These are phyloP conservation scores for Xylariaceae sp. DNA, from an alignment of 2,329 filamentous ascomycete genomes.

Conservation along the genomic window DNA sequence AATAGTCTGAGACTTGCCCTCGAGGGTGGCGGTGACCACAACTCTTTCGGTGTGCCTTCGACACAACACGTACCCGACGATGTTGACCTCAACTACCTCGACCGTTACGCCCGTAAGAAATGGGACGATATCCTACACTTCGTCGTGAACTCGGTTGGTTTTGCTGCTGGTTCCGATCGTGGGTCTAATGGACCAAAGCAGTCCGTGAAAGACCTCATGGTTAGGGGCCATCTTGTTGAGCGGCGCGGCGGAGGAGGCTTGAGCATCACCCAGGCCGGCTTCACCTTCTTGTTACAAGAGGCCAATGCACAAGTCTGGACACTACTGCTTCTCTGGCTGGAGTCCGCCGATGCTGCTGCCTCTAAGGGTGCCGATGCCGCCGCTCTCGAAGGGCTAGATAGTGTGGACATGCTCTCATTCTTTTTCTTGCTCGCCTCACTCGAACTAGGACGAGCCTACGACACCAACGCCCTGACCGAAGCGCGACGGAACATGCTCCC, in stretches of 20 bases:
- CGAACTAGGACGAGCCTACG: slow-evolving; percentile 87
- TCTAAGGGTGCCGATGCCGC: slow-evolving; percentile 31
- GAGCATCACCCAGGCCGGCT: slow-evolving; percentile 86
- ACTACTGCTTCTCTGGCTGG: slow-evolving; percentile 86
- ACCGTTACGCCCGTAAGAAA: slow-evolving; percentile 79
- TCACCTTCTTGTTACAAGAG: slow-evolving; percentile 91
- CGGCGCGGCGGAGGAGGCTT: slow-evolving; percentile 46
- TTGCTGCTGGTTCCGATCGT: slow-evolving; percentile 34
- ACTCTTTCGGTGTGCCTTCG: slow-evolving; percentile 87
- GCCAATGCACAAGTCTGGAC: slow-evolving; percentile 98
- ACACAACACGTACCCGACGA: slow-evolving; percentile 57
- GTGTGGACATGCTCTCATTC: slow-evolving; percentile 91
- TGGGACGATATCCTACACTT: slow-evolving; percentile 97
- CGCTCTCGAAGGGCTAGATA: slow-evolving; percentile 64
- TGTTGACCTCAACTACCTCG: slow-evolving; percentile 69
- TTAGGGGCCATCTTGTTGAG: slow-evolving; percentile 77
- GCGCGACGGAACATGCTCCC: slow-evolving; percentile 86
- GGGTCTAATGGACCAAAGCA: slow-evolving; percentile 57
- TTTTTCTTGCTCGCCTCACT: slow-evolving; percentile 92
- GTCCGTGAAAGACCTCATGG: slow-evolving; percentile 79
- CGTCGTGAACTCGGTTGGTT: slow-evolving; percentile 75
- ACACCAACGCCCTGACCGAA: slow-evolving; percentile 75
- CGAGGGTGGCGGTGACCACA: slow-evolving; percentile 78
- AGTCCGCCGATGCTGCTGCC: slow-evolving; percentile 64
- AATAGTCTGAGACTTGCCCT: slow-evolving; percentile 80